Percentiles rank a stretch among this genome's conserved stretches.
Conservation (phyloP, 768 basidiomycete species). For the Porpolomopsis calyptriformis region DNA sequence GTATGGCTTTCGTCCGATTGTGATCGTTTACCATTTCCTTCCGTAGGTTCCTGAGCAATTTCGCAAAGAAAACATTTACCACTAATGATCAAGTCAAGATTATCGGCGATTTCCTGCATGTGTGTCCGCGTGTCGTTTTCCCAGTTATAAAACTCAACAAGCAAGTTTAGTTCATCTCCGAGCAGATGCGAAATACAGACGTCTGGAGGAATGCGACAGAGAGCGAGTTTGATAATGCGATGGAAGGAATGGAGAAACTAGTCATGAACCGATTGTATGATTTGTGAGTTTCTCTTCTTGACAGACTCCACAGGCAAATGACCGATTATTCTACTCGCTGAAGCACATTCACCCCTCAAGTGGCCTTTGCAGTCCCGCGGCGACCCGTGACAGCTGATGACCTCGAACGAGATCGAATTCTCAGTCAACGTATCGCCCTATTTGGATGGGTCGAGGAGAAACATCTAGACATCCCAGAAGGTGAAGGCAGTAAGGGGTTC, state of each 20-base stretch:
- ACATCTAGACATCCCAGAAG: conserved; percentile 84
- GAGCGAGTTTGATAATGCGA: conserved; percentile 87
- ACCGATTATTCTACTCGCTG: conserved; percentile 3
- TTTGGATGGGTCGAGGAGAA: conserved; percentile 85
- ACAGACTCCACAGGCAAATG: too few relatives aligned
- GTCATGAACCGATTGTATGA: conserved; percentile 98
- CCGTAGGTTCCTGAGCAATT: conserved; percentile 82
- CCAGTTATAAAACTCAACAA: conserved; percentile 5
- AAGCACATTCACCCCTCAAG: conserved; percentile 89
- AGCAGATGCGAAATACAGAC: conserved; percentile 77
- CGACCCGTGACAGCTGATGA: conserved; percentile 87
- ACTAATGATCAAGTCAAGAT: conserved; percentile 91
- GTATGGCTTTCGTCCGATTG: conserved; percentile 21
- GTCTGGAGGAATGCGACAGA: conserved; percentile 73
- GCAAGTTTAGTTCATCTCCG: conserved; percentile 65
- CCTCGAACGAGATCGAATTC: conserved; percentile 87
- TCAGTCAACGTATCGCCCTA: conserved; percentile 79
- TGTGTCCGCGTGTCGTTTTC: conserved; percentile 25
- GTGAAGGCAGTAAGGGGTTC: conserved; percentile 68
- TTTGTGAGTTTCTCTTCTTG: conserved; percentile 47
- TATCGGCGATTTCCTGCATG: conserved; percentile 86
- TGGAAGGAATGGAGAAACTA: conserved; percentile 99
- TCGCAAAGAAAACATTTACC: conserved; percentile 83
- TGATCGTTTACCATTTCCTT: neutral
- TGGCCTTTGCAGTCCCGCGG: conserved; percentile 52